Conservation (phyloP, 2,329 filamentous ascomycete species). For the Akanthomyces lecanii region DNA sequence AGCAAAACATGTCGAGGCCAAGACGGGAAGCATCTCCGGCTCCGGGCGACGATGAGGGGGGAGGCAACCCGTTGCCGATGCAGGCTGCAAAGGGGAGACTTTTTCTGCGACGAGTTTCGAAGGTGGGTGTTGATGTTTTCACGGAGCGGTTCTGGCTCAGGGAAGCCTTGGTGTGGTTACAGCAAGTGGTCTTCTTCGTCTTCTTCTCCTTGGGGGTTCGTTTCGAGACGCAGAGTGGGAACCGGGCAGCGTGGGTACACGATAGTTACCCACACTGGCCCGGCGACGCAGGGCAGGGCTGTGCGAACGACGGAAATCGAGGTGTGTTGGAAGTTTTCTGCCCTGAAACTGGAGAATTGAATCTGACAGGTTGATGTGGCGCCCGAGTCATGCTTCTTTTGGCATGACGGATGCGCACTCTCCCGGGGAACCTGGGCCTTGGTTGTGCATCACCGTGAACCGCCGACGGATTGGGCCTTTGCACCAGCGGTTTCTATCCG, state of each 20-base stretch:
- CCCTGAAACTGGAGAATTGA: neutral
- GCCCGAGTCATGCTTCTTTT: neutral
- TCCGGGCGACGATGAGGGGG: neutral
- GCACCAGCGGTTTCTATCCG: no score
- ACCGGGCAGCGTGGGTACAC: neutral
- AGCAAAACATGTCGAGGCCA: neutral
- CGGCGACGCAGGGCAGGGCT: neutral
- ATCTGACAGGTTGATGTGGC: neutral
- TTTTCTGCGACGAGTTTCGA: conserved; percentile 13
- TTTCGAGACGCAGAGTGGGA: conserved; percentile 4
- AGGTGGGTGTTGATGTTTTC: neutral
- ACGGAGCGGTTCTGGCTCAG: neutral
- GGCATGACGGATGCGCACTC: neutral
- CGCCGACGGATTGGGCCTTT: no score
- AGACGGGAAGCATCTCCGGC: neutral
- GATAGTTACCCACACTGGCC: no score
- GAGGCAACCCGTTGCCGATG: neutral
- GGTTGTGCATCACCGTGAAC: no score
- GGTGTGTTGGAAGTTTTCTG: neutral
- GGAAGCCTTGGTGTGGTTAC: neutral
- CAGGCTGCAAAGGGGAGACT: neutral
- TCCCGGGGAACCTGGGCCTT: neutral
- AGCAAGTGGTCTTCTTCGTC: neutral
- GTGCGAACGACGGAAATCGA: neutral
- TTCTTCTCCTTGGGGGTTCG: neutral